Percentiles rank a stretch among this genome's conserved stretches.
Conservation (phyloP, 2,329 filamentous ascomycete genomes). For the Podosphaera leucotricha region DNA sequence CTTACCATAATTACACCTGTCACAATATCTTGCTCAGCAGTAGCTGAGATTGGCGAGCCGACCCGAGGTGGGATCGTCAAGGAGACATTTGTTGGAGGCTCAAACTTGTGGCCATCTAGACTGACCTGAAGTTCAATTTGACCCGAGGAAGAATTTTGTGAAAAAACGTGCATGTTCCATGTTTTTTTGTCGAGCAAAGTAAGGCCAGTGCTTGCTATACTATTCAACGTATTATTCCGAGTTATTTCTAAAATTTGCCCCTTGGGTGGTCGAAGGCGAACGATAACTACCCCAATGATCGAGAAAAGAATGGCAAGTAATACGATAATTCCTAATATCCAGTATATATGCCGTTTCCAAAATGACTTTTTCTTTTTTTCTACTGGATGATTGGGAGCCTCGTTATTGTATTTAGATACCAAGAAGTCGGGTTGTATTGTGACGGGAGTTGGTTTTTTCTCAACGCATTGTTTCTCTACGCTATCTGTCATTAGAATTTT, state of each 20-base stretch:
- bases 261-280: neutral
- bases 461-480: neutral
- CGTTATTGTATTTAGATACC: neutral
- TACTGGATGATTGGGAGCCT: conserved; percentile 5
- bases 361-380: conserved; percentile 3
- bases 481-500: neutral
- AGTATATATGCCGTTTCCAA: conserved; percentile 6
- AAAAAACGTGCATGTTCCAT: conserved; percentile 9
- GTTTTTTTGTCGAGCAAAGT: conserved; percentile 7
- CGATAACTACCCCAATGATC: conserved; percentile 3
- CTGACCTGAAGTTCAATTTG: conserved; percentile 6
- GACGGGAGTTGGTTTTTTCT: neutral
- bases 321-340: conserved; percentile 4
- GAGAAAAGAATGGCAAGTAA: conserved; percentile 4
- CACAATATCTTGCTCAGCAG: conserved; percentile 5
- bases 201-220: conserved; percentile 8
- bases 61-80: conserved; percentile 5
- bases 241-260: neutral
- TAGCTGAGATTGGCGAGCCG: conserved; percentile 8
- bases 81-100: conserved; percentile 4
- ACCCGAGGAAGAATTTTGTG: conserved; percentile 5
- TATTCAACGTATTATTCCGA: conserved; percentile 6
- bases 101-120: conserved; percentile 6
- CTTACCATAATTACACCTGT: conserved; percentile 8
- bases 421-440: neutral